Evolutionary conservation across 148 eudicot genomes (phyloP).

Genomic region (Amaranthus palmeri): DNA sequence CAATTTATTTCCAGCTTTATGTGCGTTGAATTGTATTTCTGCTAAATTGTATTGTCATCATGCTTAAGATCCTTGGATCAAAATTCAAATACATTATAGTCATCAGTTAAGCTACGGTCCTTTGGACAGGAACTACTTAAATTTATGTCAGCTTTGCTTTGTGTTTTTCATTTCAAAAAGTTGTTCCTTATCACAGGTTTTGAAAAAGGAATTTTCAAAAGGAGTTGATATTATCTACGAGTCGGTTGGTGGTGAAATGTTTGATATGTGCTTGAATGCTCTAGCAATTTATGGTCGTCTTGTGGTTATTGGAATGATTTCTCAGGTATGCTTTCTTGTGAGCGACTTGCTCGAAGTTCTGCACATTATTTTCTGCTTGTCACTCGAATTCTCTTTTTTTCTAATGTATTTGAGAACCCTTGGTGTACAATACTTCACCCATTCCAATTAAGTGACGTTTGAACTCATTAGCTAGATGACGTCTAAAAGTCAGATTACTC

Average conservation of each 20-base stretch:
- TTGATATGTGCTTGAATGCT: conserved; percentile 80
- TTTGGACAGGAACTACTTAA: not conserved
- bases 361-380: not conserved
- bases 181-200: conserved; percentile 46
- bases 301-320: conserved; percentile 95
- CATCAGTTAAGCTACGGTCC: not conserved
- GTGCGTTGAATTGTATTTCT: too few relatives aligned
- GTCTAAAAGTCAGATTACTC: too few relatives aligned
- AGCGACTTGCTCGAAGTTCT: not conserved
- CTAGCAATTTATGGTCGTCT: conserved; percentile 77
- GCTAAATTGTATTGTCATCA: not conserved
- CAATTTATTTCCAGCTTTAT: too few relatives aligned
- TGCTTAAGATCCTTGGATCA: not conserved
- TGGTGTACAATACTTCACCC: too few relatives aligned
- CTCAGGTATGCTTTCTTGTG: conserved; percentile 60
- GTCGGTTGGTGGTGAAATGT: conserved; percentile 94
- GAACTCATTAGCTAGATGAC: too few relatives aligned
- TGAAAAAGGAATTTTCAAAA: conserved; percentile 76
- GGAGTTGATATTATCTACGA: conserved; percentile 89
- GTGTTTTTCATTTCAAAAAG: conserved; percentile 9
- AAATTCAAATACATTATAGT: not conserved
- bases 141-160: not conserved
- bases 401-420: too few relatives aligned
- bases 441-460: too few relatives aligned
- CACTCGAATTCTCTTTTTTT: not conserved